Evolutionary conservation across 2,329 filamentous ascomycete species (phyloP).

Genomic region (Colletotrichum paranaense): DNA sequence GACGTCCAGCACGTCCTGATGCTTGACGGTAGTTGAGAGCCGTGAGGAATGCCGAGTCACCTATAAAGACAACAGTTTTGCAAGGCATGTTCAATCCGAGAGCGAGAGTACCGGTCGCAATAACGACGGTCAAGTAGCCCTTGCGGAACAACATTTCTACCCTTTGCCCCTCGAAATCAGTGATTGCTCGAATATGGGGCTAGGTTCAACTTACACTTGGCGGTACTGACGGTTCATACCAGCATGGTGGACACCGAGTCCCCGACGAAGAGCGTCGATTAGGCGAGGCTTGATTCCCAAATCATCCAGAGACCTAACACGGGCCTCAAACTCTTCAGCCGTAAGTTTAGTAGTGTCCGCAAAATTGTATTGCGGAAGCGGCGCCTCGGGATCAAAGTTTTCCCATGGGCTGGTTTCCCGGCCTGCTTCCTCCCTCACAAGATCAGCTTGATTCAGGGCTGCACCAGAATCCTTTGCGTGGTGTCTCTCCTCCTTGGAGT

Average conservation of each 20-base stretch:
- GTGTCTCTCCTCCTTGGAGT: slow-evolving; percentile 41
- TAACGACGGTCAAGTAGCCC: slow-evolving; percentile 76
- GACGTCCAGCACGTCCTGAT: slow-evolving; percentile 80
- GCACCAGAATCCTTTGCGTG: slow-evolving; percentile 43
- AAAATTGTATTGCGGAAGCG: slow-evolving; percentile 73
- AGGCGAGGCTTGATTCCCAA: slow-evolving; percentile 64
- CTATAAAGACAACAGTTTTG: slow-evolving; percentile 82
- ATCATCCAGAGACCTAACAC: slow-evolving; percentile 61
- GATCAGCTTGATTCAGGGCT: slow-evolving; percentile 64
- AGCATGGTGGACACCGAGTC: slow-evolving; percentile 82
- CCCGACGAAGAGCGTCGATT: slow-evolving; percentile 71
- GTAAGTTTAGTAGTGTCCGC: slow-evolving; percentile 70
- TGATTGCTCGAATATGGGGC: slow-evolving; percentile 24
- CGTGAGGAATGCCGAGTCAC: slow-evolving; percentile 79
- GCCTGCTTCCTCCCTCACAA: slow-evolving; percentile 65
- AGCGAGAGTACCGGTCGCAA: slow-evolving; percentile 81
- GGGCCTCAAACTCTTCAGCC: slow-evolving; percentile 67
- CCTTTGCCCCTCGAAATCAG: slow-evolving; percentile 39
- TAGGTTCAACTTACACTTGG: slow-evolving; percentile 60
- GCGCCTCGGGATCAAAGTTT: slow-evolving; percentile 75
- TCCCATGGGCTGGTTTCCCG: slow-evolving; percentile 68
- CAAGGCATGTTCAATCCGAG: slow-evolving; percentile 88
- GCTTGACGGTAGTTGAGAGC: slow-evolving; percentile 82
- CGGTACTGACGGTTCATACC: slow-evolving; percentile 84
- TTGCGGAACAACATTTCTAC: slow-evolving; percentile 81